These are phyloP conservation scores for Panellus pusillus DNA, from an alignment of 768 basidiomycete species.

Conservation along the genomic window DNA sequence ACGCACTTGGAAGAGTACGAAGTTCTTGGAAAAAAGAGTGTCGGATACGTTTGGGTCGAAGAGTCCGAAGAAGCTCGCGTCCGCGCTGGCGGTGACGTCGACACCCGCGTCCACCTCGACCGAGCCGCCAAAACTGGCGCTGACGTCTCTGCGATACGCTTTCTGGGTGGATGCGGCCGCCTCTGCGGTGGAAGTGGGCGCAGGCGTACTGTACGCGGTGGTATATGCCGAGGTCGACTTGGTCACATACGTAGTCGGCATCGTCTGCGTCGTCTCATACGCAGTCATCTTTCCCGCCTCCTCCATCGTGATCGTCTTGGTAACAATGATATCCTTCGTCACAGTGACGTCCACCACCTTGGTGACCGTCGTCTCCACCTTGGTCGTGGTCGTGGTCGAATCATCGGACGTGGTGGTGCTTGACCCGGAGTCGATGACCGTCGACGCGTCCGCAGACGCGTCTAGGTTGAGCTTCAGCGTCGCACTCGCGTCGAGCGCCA, in stretches of 20 bases:
- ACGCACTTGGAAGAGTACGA: slow-evolving; percentile 33
- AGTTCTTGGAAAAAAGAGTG: slow-evolving; percentile 32
- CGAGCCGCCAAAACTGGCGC: slow-evolving; percentile 33
- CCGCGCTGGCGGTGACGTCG: slow-evolving; percentile 32
- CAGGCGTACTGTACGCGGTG: too few species aligned
- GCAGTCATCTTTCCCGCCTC: too few species aligned
- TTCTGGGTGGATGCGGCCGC: too few species aligned
- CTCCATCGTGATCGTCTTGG: neutral
- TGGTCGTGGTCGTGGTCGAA: neutral
- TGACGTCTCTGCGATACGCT: slow-evolving; percentile 1
- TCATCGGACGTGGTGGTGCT: neutral
- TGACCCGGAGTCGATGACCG: slow-evolving; percentile 9
- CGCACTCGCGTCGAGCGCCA: slow-evolving; percentile 42
- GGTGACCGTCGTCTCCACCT: slow-evolving; percentile 2
- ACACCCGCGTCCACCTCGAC: slow-evolving; percentile 33
- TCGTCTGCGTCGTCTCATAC: too few species aligned
- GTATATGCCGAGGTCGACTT: slow-evolving; percentile 1
- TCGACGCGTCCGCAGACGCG: slow-evolving; percentile 15
- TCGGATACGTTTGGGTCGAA: slow-evolving; percentile 28
- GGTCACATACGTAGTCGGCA: neutral
- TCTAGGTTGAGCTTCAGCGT: slow-evolving; percentile 29
- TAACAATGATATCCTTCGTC: too few species aligned
- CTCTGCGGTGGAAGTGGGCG: too few species aligned
- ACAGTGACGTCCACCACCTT: too few species aligned
- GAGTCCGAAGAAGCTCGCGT: slow-evolving; percentile 31